Evolutionary conservation across 208 protist species (phyloP), one percentile per base, ranked within the genome.

Genomic region (Leishmania amazonensis): DNA sequence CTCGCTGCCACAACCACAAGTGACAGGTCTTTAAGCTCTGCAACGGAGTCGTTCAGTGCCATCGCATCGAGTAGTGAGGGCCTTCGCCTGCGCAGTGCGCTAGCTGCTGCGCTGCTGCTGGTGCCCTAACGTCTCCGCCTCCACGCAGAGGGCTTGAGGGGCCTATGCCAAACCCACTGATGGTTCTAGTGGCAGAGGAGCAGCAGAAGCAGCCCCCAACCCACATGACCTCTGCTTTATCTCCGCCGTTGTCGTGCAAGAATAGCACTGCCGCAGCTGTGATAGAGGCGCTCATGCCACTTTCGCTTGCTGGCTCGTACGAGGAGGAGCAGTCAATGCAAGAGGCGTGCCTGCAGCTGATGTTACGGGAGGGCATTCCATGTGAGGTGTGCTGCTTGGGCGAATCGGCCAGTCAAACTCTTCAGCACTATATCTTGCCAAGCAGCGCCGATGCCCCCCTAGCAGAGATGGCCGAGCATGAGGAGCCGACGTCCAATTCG

Each of bases 311-410:
- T 54, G 90, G 88, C 78, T 81, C 62, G 68, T 95, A 95, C 83
- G 83, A 75, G 3, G 90, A 95, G 77, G 94, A 95, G 87, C 82
- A 87, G 73, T 76, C 79, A 42, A 75, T 97, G 76, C 92, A 97
- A 82, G 83, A 85, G 58, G 84, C 86, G 45, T 85, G 77, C 45
- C 85, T 97, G 75, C 80, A 81, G 64, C 83, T 91, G 64, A 84
- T 97, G 38, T 73, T 94, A 76, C 81, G 90, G 38, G 94, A 97
- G 47, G 94, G 94, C 54, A 88, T 97, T 76, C 82, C 83, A 13
- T 95, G 91, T 75, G 91, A 95, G 79, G 86, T 89, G 64, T 88
- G 84, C 75, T 94, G 85, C 84, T 58, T 94, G 62, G 79, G 84
- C 31, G 84, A 87, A 53, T 70, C 78, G 28, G 84, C 93, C 7